A percentile compares a stretch with the other conserved stretches of the same genome.
Conservation (phyloP, 495 filamentous ascomycete genomes). For the Xylaria telfairii region DNA sequence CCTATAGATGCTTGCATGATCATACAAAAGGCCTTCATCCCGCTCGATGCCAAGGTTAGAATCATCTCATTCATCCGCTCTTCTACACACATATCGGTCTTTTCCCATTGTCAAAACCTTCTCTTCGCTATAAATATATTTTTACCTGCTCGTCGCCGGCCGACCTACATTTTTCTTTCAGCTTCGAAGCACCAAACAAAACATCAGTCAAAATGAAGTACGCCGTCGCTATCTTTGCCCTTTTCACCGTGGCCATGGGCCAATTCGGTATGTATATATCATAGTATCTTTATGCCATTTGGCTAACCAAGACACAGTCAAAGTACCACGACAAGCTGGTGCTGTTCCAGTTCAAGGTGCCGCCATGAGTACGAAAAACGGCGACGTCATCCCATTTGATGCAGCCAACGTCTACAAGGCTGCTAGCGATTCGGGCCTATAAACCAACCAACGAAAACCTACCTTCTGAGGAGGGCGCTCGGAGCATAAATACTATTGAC, state of each 20-base stretch:
- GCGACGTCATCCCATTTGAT: slow-evolving; percentile 50
- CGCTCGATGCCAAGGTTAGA: slow-evolving; percentile 1
- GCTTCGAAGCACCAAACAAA: slow-evolving; percentile 24
- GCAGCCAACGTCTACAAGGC: slow-evolving; percentile 44
- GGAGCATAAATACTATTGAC: neutral
- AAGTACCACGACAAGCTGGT: slow-evolving; percentile 38
- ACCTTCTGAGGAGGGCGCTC: neutral
- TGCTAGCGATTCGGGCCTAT: slow-evolving; percentile 34
- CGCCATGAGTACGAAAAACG: slow-evolving; percentile 48
- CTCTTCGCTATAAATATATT: slow-evolving; percentile 37
- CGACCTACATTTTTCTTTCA: slow-evolving; percentile 46
- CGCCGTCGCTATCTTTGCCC: slow-evolving; percentile 51
- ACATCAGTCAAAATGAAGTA: slow-evolving; percentile 59
- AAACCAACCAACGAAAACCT: slow-evolving; percentile 19
- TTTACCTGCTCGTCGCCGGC: slow-evolving; percentile 52
- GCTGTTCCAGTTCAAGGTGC: slow-evolving; percentile 38
- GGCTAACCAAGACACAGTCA: slow-evolving; percentile 29
- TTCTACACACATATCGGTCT: slow-evolving; percentile 22
- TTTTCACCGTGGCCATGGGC: slow-evolving; percentile 53
- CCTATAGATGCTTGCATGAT: slow-evolving; percentile 11
- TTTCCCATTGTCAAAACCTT: slow-evolving; percentile 34
- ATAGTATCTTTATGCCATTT: neutral
- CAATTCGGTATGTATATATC: slow-evolving; percentile 37
- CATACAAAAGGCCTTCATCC: slow-evolving; percentile 21
- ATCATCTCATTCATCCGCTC: slow-evolving; percentile 31